Evolutionary conservation across 1,284 basidiomycete species (phyloP), one percentile per base, ranked within the genome.

Genomic region (Sanghuangporus sanghuang): DNA sequence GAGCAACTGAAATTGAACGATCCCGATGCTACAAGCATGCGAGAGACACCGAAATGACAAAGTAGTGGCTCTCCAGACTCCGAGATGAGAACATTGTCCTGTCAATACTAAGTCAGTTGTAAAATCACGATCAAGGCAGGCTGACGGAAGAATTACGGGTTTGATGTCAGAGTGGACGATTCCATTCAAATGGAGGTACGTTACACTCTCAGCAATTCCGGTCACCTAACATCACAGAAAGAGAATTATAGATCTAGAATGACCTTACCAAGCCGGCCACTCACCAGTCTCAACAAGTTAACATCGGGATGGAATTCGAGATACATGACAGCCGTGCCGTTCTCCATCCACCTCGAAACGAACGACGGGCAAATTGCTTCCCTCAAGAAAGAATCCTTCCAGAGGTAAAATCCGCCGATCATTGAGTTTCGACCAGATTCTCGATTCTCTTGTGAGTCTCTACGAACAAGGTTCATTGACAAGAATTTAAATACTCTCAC

Each of bases 91-190:
- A 62, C 50, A 27, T 62, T 62, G 5, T 56, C 61, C 61, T 62
- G 9, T 16, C 18, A 36, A 12, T 3, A 44, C 42, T 44, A 44
- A 44, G 3, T 44, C 42, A 44, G 11, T 6, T 14, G 11, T n/a
- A 44, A 44, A n/a, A 2, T 4, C 42, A 44, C 4, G n/a, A 44
- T n/a, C 11, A 3, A n/a, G 18, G 9, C 12, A 35, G 32, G 18
- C 14, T 18, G 7, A 44, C 12, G 2, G 42, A 14, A 44, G 12
- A 4, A 12, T 48, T 21, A 64, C 63, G 14, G 58, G 32, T 56
- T 64, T 64, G n/a, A 64, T 44, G 44, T 64, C 63, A 18, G 58
- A 57, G 18, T 64, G 63, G 12, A 64, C 49, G 18, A 64, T 39
- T 16, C 42, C 38, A 46, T 44, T 58, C 9, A 23, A 18, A 39